A percentile compares a stretch with the other conserved stretches of the same genome.
Evolutionary conservation across 768 basidiomycete species (phyloP).

Genomic region (Trametes cinnabarina): DNA sequence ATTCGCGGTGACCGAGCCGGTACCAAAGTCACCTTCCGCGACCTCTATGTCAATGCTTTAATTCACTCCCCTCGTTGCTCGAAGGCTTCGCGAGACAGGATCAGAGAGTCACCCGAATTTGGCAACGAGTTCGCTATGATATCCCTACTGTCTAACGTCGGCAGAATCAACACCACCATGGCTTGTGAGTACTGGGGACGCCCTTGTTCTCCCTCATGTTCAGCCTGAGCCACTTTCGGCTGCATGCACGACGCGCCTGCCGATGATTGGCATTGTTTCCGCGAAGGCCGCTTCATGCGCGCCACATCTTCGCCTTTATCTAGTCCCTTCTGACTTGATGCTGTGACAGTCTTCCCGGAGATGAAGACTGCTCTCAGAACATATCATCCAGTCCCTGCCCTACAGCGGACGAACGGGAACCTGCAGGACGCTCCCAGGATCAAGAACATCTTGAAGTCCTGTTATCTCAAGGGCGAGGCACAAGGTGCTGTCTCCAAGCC

Average conservation of each 20-base stretch:
- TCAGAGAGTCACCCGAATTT: conserved; percentile 56
- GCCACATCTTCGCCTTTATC: too few species aligned
- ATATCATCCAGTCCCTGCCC: conserved; percentile 73
- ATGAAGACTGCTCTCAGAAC: conserved; percentile 76
- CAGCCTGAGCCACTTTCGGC: background rate
- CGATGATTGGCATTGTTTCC: background rate
- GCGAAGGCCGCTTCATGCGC: background rate
- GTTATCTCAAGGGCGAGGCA: conserved; percentile 47
- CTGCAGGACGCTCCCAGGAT: conserved; percentile 78
- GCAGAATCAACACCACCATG: conserved; percentile 78
- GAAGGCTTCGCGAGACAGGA: conserved; percentile 68
- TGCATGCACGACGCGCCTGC: background rate
- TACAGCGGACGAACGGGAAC: conserved; percentile 68
- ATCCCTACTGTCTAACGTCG: conserved; percentile 72
- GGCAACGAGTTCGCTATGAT: conserved; percentile 74
- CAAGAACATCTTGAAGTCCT: conserved; percentile 69
- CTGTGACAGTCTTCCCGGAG: conserved; percentile 64
- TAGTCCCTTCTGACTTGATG: background rate
- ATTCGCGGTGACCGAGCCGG: conserved; percentile 33
- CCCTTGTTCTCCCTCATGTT: background rate
- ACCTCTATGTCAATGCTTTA: conserved; percentile 47
- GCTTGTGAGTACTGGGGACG: conserved; percentile 53
- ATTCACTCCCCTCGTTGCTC: conserved; percentile 64
- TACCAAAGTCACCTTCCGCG: conserved; percentile 43
- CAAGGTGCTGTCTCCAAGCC: conserved; percentile 50